phyloP scores from a whole-genome alignment of 805 yeast genomes.

The Hanseniaspora taiwanica region DNA sequence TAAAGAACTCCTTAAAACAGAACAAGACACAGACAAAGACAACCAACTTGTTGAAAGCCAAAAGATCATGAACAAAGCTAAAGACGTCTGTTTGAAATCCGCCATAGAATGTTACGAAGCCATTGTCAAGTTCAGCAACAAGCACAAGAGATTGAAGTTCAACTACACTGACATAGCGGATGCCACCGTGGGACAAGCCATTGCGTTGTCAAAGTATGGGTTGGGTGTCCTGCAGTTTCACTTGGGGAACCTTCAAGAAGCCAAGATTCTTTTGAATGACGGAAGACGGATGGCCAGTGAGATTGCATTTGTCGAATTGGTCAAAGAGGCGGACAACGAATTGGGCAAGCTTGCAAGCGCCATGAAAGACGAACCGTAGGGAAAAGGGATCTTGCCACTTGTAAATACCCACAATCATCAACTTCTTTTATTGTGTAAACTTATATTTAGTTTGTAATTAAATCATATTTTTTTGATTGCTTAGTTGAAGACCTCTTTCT shows the following conservation, averaged over 20 bases:
- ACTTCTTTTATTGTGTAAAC: no score
- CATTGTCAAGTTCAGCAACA: conserved; percentile 28
- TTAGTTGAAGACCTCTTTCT: no score
- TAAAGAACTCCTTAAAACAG: conserved; percentile 15
- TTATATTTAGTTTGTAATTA: no score
- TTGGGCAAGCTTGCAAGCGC: conserved; percentile 35
- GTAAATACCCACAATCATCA: no score
- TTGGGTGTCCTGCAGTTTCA: conserved; percentile 71
- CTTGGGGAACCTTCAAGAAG: conserved; percentile 36
- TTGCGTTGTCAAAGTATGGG: conserved; percentile 74
- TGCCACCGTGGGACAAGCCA: conserved; percentile 42
- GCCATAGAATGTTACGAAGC: conserved; percentile 30
- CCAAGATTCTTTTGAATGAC: conserved; percentile 50
- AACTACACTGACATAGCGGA: conserved; percentile 24
- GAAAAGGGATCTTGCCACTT: no score
- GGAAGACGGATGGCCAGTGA: conserved; percentile 59
- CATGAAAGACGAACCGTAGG: conserved; percentile 4
- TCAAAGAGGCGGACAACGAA: conserved; percentile 54
- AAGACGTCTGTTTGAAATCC: conserved; percentile 20
- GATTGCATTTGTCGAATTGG: conserved; percentile 48
- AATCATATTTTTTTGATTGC: no score
- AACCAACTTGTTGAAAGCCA: conserved; percentile 7
- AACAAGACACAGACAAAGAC: conserved; percentile 10
- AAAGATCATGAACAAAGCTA: conserved; percentile 15
- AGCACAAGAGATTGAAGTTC: conserved; percentile 19